These are phyloP conservation scores for Xylaria venustula DNA, from an alignment of 495 filamentous ascomycete species.

Conservation along the genomic window DNA sequence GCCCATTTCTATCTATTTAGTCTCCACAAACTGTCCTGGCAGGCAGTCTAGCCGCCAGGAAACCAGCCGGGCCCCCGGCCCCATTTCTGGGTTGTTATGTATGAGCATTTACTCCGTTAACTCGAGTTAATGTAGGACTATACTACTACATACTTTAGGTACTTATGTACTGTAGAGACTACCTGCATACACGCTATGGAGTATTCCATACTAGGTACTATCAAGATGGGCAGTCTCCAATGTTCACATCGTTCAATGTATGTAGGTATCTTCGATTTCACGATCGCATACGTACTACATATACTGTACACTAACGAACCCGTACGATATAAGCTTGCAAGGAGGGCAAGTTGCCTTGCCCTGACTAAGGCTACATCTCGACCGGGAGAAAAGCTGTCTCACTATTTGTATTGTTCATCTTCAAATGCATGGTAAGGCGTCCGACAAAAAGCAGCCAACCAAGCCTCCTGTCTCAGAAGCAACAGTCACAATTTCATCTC, in stretches of 20 bases:
- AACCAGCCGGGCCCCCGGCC: neutral
- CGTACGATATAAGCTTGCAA: neutral
- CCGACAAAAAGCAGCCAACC: neutral
- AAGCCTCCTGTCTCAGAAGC: neutral
- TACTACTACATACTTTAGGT: no score
- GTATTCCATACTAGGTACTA: no score
- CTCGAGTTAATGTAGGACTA: neutral
- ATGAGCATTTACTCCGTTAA: neutral
- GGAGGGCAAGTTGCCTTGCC: neutral
- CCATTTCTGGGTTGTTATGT: neutral
- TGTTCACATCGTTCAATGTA: no score
- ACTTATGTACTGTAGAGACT: no score
- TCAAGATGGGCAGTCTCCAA: no score
- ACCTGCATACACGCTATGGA: no score
- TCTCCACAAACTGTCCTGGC: constrained; percentile 4
- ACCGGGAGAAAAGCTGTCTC: neutral
- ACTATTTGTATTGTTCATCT: neutral
- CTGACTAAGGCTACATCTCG: neutral
- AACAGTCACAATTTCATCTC: neutral
- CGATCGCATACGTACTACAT: neutral
- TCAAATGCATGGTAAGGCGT: neutral
- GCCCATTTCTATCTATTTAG: neutral
- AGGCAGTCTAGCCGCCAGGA: constrained; percentile 5
- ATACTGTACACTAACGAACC: no score
- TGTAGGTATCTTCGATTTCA: neutral